Percentiles rank a stretch among this genome's conserved stretches.
Evolutionary conservation across 768 basidiomycete genomes (phyloP).

Genomic region (Rickenella mellea): DNA sequence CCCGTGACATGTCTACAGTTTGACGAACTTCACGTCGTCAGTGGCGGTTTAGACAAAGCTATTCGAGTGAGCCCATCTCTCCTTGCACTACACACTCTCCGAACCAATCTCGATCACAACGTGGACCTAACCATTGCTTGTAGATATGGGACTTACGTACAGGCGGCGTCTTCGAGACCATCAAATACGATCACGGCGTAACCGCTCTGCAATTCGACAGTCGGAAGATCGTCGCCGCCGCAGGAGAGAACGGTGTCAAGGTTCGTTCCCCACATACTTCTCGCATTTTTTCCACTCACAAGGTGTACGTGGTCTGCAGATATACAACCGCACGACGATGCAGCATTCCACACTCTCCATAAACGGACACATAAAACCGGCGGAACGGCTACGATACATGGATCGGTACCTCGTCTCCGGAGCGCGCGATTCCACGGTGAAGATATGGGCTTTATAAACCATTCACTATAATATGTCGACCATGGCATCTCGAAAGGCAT

Average conservation of each 20-base stretch:
- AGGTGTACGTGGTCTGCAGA: constrained; percentile 29
- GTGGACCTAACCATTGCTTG: constrained; percentile 4
- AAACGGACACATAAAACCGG: constrained; percentile 91
- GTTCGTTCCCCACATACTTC: constrained; percentile 28
- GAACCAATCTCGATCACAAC: neutral
- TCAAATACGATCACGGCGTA: constrained; percentile 85
- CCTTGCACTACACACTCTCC: neutral
- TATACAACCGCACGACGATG: constrained; percentile 91
- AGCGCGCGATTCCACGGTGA: constrained; percentile 75
- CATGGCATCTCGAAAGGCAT: no score
- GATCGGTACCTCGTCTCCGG: constrained; percentile 91
- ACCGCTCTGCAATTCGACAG: constrained; percentile 92
- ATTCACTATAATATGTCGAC: no score
- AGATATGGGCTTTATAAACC: constrained; percentile 84
- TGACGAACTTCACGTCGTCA: constrained; percentile 89
- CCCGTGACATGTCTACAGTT: constrained; percentile 94
- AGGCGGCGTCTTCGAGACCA: constrained; percentile 79
- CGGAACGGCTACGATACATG: constrained; percentile 87
- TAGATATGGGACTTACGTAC: constrained; percentile 97
- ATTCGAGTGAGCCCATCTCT: constrained; percentile 51
- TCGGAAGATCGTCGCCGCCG: constrained; percentile 84
- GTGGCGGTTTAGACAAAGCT: constrained; percentile 89
- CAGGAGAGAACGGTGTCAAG: constrained; percentile 90
- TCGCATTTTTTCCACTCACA: constrained; percentile 1
- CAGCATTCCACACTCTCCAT: constrained; percentile 76